These are phyloP conservation scores for Phoenix roebelenii DNA, from an alignment of 176 grass and related monocot species.

Conservation along the genomic window DNA sequence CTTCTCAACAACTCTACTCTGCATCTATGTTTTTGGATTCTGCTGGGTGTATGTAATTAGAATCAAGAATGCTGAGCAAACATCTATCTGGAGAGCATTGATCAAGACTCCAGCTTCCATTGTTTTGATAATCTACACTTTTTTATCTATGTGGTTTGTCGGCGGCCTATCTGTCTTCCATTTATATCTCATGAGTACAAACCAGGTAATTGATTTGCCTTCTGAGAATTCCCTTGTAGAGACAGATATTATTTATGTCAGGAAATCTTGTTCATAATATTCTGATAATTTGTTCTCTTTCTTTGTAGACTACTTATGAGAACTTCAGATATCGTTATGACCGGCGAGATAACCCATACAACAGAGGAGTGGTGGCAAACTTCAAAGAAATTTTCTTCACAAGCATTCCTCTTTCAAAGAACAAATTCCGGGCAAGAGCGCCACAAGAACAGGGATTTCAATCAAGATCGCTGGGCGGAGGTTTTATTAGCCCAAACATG, in stretches of 20 bases:
- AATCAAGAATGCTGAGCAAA: slow-evolving; percentile 7
- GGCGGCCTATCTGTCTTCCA: slow-evolving; percentile 16
- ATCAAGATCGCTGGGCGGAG: neutral
- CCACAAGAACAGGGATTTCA: neutral
- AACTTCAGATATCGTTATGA: slow-evolving; percentile 19
- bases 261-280: neutral
- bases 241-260: neutral
- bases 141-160: slow-evolving; percentile 12
- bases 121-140: slow-evolving; percentile 17
- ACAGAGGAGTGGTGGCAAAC: slow-evolving; percentile 11
- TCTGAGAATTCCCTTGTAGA: neutral
- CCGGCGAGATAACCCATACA: slow-evolving; percentile 13
- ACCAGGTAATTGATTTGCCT: slow-evolving; percentile 2
- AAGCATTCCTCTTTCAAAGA: slow-evolving; percentile 11
- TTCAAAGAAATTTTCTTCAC: slow-evolving; percentile 15
- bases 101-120: slow-evolving; percentile 17
- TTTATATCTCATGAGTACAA: slow-evolving; percentile 20
- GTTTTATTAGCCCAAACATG: slow-evolving; percentile 16
- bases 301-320: slow-evolving; percentile 12
- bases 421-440: slow-evolving; percentile 10
- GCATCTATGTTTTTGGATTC: slow-evolving; percentile 17
- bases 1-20: slow-evolving; percentile 15
- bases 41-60: slow-evolving; percentile 20
- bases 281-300: neutral
- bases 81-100: slow-evolving; percentile 16